These are phyloP conservation scores for Clitopilus hobsonii DNA, from an alignment of 768 basidiomycete species.

Conservation along the genomic window DNA sequence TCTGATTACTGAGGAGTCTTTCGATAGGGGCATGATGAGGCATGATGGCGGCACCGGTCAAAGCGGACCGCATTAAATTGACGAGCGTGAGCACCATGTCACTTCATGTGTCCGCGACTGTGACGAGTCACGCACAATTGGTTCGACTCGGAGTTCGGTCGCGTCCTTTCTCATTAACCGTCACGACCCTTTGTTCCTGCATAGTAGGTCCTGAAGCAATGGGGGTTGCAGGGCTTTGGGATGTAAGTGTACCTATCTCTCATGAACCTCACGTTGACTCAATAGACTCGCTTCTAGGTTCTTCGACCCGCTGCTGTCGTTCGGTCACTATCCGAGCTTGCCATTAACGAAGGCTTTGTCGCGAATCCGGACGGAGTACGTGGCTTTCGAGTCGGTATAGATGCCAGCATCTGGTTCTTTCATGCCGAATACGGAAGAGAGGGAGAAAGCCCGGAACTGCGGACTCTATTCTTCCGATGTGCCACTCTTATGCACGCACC, in stretches of 20 bases:
- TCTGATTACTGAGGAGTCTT: not conserved
- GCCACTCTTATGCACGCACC: conserved; percentile 72
- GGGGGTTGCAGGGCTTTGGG: conserved; percentile 37
- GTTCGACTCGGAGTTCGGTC: not conserved
- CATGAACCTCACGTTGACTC: not conserved
- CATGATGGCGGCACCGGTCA: not conserved
- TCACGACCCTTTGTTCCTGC: not conserved
- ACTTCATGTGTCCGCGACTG: not conserved
- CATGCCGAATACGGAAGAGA: conserved; percentile 71
- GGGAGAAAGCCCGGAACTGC: conserved; percentile 84
- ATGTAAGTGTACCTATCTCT: conserved; percentile 29
- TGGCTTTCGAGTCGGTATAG: conserved; percentile 82
- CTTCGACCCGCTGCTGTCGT: conserved; percentile 65
- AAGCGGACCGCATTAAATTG: not conserved
- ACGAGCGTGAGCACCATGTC: not conserved
- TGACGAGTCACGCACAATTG: not conserved
- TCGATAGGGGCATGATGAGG: not conserved
- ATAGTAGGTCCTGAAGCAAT: conserved; percentile 11
- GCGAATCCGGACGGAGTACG: conserved; percentile 58
- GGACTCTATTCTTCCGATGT: conserved; percentile 83
- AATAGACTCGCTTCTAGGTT: conserved; percentile 32
- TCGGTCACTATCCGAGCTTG: conserved; percentile 73
- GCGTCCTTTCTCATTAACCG: not conserved
- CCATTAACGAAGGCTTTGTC: conserved; percentile 72
- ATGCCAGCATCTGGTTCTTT: conserved; percentile 84